phyloP scores from a whole-genome alignment of 768 basidiomycete genomes.

The Clitopilus hobsonii region DNA sequence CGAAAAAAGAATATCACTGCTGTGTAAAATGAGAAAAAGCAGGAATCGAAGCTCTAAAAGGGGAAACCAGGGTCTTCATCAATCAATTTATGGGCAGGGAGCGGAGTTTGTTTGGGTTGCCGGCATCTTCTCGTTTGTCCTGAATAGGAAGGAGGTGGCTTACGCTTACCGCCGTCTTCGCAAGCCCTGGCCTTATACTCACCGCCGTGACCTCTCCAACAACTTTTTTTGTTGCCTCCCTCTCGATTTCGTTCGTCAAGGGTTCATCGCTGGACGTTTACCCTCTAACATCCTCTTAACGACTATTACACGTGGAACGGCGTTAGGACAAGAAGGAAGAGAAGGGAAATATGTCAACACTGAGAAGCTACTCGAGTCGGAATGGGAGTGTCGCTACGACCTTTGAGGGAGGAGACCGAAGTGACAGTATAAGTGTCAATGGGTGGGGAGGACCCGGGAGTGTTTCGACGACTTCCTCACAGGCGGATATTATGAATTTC shows the following conservation, averaged over 20 bases:
- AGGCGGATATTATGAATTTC: background rate
- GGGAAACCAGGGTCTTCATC: too few relatives aligned
- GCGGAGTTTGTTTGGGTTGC: constrained; percentile 1
- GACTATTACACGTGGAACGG: too few relatives aligned
- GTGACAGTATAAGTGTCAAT: too few relatives aligned
- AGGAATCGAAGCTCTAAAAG: background rate
- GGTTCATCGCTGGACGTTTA: background rate
- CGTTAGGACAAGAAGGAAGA: too few relatives aligned
- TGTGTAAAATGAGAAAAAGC: background rate
- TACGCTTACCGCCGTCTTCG: too few relatives aligned
- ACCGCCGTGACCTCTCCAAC: too few relatives aligned
- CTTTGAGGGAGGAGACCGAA: background rate
- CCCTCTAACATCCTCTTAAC: background rate
- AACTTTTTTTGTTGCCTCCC: too few relatives aligned
- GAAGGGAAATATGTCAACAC: too few relatives aligned
- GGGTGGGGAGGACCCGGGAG: background rate
- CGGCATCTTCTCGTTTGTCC: too few relatives aligned
- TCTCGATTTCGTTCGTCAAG: too few relatives aligned
- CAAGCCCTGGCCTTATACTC: too few relatives aligned
- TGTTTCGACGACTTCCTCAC: background rate
- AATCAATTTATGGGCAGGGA: too few relatives aligned
- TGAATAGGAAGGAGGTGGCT: background rate
- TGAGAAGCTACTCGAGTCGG: background rate
- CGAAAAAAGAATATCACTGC: background rate
- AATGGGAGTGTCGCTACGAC: background rate